Percentiles rank a stretch among this genome's conserved stretches.
Evolutionary conservation across 805 yeast species (phyloP).

Genomic region (Yarrowia sp.): DNA sequence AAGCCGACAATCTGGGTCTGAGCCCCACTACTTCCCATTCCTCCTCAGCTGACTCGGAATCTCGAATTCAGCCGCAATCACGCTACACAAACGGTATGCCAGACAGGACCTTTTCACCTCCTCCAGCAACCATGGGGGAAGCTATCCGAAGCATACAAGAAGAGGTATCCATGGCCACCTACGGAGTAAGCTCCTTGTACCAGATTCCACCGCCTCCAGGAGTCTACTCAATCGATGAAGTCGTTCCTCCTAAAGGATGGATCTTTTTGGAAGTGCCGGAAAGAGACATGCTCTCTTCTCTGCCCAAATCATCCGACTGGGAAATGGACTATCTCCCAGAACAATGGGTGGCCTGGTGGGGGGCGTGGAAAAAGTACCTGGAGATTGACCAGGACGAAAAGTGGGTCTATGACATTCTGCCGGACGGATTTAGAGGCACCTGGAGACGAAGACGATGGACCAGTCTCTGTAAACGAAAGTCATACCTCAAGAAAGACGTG

Average conservation of each 20-base stretch:
- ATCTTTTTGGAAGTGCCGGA: constrained; percentile 27
- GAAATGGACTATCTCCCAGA: constrained; percentile 56
- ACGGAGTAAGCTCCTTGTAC: not conserved
- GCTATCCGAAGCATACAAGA: constrained; percentile 6
- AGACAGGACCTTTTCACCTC: constrained; percentile 12
- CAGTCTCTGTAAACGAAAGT: constrained; percentile 28
- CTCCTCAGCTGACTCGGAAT: not conserved
- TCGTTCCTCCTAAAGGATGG: constrained; percentile 32
- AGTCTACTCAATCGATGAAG: constrained; percentile 14
- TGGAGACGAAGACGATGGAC: constrained; percentile 34
- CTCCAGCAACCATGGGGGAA: not conserved
- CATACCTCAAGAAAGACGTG: not conserved
- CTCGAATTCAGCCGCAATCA: not conserved
- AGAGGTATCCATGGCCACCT: constrained; percentile 7
- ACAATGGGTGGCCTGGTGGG: constrained; percentile 53
- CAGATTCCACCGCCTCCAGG: constrained; percentile 12
- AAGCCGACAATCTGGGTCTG: not conserved
- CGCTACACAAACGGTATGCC: not conserved
- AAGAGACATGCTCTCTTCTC: not conserved
- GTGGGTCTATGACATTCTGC: constrained; percentile 70
- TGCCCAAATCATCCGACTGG: constrained; percentile 47
- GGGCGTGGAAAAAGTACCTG: constrained; percentile 52
- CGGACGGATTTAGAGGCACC: constrained; percentile 32
- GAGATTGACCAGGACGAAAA: constrained; percentile 67
- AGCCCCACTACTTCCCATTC: not conserved